These are phyloP conservation scores for Saturnispora kantuleensis DNA, from an alignment of 805 yeast genomes.

Conservation along the genomic window DNA sequence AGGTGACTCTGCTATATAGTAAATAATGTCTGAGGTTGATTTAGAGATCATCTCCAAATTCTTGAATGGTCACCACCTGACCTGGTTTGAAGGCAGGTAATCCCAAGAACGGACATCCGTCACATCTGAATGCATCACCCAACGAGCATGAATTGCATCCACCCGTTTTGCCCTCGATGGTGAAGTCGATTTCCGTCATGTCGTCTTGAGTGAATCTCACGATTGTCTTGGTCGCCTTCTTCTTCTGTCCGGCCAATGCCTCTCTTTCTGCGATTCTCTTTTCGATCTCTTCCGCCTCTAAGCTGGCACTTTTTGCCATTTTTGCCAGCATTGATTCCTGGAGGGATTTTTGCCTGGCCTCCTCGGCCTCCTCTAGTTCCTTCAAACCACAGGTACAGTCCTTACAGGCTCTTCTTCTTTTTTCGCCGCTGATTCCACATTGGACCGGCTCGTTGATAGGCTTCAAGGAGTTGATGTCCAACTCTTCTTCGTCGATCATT, in stretches of 20 bases:
- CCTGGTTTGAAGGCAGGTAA: constrained; percentile 98
- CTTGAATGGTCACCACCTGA: constrained; percentile 68
- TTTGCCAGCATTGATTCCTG: constrained; percentile 37
- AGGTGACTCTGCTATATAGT: neutral
- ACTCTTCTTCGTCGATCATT: constrained; percentile 20
- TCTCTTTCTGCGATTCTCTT: constrained; percentile 29
- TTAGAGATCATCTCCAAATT: constrained; percentile 68
- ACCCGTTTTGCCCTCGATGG: constrained; percentile 93
- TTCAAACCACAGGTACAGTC: constrained; percentile 97
- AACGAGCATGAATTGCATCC: constrained; percentile 96
- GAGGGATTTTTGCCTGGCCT: constrained; percentile 30
- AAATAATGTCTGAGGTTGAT: neutral
- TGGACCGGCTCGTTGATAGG: constrained; percentile 47
- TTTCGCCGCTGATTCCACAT: constrained; percentile 40
- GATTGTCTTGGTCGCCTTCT: constrained; percentile 10
- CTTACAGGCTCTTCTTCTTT: constrained; percentile 89
- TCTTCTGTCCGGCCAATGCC: constrained; percentile 11
- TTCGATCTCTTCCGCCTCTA: constrained; percentile 47
- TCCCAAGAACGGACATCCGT: constrained; percentile 96
- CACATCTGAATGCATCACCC: constrained; percentile 98
- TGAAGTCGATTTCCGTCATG: constrained; percentile 84
- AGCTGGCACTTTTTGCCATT: constrained; percentile 41
- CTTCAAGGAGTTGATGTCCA: constrained; percentile 33
- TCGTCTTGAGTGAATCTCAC: constrained; percentile 57
- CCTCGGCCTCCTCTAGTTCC: constrained; percentile 72